Evolutionary conservation across 2,329 filamentous ascomycete genomes (phyloP), one percentile per base, ranked within the genome.

Genomic region (Hymenoscyphus albidus): DNA sequence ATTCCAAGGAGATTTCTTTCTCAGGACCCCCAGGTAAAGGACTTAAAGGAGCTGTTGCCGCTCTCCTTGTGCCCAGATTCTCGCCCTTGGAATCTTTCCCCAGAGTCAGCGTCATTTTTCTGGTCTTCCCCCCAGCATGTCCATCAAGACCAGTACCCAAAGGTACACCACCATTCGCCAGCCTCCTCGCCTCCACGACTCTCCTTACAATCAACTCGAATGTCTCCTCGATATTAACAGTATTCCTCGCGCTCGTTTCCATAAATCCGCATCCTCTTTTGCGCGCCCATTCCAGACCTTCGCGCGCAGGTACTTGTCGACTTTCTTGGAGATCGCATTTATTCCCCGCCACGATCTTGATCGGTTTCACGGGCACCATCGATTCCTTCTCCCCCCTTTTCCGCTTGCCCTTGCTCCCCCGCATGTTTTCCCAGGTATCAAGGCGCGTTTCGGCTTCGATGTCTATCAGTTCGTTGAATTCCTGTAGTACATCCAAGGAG

Each of bases 191-290:
- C 79, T 88, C 85, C 58, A 85, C 81, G 60, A 89, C 86, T 61
- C 86, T 80, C 32, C 85, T 80, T 55, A 88, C 83, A 65, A 88
- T 85, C 48, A 88, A 81, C 42, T 89, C 90, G 81, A 95, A 95
- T 0, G 91, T 94, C 83, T 95, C 91, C 76, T 95, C 91, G 67
- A 95, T 92, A 75, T 95, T 95, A 69, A 95, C 91, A 80, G 92
- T 90, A 72, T 93, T 85, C 62, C 91, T 81, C 4, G 91, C 91
- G 73, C 89, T 92, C 67, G 91, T 95, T 83, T 95, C 91, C 91
- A 95, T 95, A 78, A 95, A 95, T 48, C 91, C 91, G 77, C 90
- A 94, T 55, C 87, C 87, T 62, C 85, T 81, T 65, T 80, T 81
- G 66, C 90, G 81, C 60, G 91, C 90, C 91, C 91, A 95, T 71